A percentile compares a stretch with the other conserved stretches of the same genome.
Conservation (phyloP, 1,284 basidiomycete species). For the Schizophyllum commune region DNA sequence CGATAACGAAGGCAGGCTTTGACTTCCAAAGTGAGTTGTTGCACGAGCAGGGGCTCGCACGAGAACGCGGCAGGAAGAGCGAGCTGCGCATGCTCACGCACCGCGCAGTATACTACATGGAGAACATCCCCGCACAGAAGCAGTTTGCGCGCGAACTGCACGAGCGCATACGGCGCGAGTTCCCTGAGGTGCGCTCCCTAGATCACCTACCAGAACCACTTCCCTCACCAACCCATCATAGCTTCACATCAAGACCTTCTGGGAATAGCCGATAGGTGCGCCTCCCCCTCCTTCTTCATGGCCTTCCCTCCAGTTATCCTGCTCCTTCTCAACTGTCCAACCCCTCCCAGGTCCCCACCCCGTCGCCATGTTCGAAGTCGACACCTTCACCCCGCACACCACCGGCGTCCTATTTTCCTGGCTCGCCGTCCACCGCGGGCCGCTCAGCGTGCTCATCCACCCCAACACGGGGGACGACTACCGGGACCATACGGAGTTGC, state of each 20-base stretch:
- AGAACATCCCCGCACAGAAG: slow-evolving; percentile 33
- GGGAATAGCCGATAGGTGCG: slow-evolving; percentile 55
- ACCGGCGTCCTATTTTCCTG: slow-evolving; percentile 60
- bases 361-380: slow-evolving; percentile 64
- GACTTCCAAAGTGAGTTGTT: slow-evolving; percentile 57
- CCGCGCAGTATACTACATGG: slow-evolving; percentile 57
- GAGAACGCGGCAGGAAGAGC: too few species aligned
- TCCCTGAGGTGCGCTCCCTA: slow-evolving; percentile 51
- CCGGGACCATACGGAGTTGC: slow-evolving; percentile 56
- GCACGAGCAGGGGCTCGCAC: too few species aligned
- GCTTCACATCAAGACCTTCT: slow-evolving; percentile 44
- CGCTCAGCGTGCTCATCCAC: slow-evolving; percentile 61
- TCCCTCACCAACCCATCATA: too few species aligned
- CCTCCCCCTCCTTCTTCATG: too few species aligned
- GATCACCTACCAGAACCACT: too few species aligned
- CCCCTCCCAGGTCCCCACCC: slow-evolving; percentile 47
- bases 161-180: slow-evolving; percentile 59
- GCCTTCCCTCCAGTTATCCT: too few species aligned
- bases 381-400: slow-evolving; percentile 58
- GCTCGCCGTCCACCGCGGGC: slow-evolving; percentile 56
- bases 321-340: not conserved
- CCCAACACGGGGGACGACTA: slow-evolving; percentile 59
- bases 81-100: not conserved
- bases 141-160: slow-evolving; percentile 54
- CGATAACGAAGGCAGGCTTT: slow-evolving; percentile 50